Conservation (phyloP, 2,329 filamentous ascomycete species). For the Nemania diffusa region DNA sequence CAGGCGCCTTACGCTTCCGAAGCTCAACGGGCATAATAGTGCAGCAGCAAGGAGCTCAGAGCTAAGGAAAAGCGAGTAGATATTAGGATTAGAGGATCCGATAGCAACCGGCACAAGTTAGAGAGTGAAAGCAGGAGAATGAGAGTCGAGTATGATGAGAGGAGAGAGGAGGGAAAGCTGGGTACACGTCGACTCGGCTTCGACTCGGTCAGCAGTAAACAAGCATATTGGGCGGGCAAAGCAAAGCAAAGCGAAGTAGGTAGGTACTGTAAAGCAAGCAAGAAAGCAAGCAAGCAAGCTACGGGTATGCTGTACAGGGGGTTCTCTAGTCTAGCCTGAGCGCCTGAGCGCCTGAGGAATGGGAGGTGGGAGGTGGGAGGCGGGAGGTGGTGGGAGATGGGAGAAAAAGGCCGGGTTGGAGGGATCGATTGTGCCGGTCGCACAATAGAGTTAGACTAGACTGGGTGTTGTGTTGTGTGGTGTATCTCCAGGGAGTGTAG, state of each 20-base stretch:
- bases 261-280: too few relatives aligned
- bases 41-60: constrained; percentile 8
- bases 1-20: constrained; percentile 58
- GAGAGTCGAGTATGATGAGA: constrained; percentile 8
- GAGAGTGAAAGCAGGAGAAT: constrained; percentile 1
- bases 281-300: not conserved
- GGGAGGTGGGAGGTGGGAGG: constrained; percentile 10
- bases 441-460: constrained; percentile 27
- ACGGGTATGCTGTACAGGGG: constrained; percentile 32
- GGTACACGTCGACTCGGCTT: constrained; percentile 32
- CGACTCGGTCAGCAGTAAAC: constrained; percentile 41
- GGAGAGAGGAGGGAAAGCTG: constrained; percentile 18
- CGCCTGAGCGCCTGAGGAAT: constrained; percentile 12
- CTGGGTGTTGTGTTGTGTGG: not conserved
- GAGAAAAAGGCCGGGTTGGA: constrained; percentile 26
- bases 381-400: constrained; percentile 14
- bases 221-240: constrained; percentile 32
- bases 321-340: constrained; percentile 19
- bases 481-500: not conserved
- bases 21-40: constrained; percentile 56
- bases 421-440: constrained; percentile 28
- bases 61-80: not conserved
- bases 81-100: constrained; percentile 21
- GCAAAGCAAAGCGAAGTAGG: too few relatives aligned
- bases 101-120: constrained; percentile 2